These are phyloP conservation scores for Sclerotinia sclerotiorum DNA, from an alignment of 2,329 filamentous ascomycete genomes.

Conservation along the genomic window DNA sequence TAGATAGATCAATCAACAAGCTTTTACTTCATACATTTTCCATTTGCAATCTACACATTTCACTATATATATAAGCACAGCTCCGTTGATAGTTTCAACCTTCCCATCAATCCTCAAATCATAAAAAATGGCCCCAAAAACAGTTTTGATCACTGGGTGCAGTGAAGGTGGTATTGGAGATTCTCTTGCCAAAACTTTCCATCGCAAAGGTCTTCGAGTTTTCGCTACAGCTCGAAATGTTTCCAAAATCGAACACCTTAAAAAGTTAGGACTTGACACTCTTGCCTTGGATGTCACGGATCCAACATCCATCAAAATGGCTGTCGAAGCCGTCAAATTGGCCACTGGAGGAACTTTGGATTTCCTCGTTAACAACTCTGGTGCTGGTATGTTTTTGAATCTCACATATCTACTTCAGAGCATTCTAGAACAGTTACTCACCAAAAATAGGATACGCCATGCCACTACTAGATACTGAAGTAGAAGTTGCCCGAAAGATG, in stretches of 20 bases:
- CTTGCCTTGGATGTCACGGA: slow-evolving; percentile 46
- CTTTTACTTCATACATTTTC: background rate
- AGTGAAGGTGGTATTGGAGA: slow-evolving; percentile 45
- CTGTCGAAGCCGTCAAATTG: slow-evolving; percentile 39
- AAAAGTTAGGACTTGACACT: slow-evolving; percentile 38
- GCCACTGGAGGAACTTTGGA: slow-evolving; percentile 44
- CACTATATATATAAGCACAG: background rate
- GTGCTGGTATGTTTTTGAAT: slow-evolving; percentile 31
- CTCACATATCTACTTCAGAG: slow-evolving; percentile 25
- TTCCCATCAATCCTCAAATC: background rate
- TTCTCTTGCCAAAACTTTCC: slow-evolving; percentile 44
- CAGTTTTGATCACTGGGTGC: slow-evolving; percentile 45
- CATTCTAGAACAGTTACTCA: background rate
- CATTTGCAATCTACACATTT: background rate
- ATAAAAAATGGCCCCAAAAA: slow-evolving; percentile 25
- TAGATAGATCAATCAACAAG: slow-evolving; percentile 15
- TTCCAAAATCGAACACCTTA: slow-evolving; percentile 40
- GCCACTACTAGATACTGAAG: slow-evolving; percentile 40
- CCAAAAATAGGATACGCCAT: slow-evolving; percentile 34
- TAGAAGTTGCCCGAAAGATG: slow-evolving; percentile 35
- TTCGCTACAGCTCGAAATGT: slow-evolving; percentile 45
- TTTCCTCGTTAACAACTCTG: slow-evolving; percentile 48
- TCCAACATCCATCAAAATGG: slow-evolving; percentile 40
- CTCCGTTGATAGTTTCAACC: background rate
- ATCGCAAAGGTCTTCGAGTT: slow-evolving; percentile 42